Conservation (phyloP, 2,329 filamentous ascomycete species). For the Penicillium olsonii region DNA sequence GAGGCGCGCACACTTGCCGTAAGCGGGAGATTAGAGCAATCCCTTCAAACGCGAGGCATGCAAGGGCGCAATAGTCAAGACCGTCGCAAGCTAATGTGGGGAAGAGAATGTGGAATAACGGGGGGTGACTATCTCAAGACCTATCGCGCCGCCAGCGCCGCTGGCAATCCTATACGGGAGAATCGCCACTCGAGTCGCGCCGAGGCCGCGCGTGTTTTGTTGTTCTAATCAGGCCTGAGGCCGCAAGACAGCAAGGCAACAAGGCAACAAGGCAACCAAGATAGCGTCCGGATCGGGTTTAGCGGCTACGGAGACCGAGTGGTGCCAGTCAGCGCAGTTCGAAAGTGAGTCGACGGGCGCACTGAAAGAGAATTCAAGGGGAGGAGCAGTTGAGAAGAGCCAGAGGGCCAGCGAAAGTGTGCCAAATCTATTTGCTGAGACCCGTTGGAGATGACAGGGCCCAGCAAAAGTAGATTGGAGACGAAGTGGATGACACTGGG, state of each 20-base stretch:
- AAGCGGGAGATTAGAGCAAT: conserved; percentile 17
- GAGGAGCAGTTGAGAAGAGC: conserved; percentile 11
- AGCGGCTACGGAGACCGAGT: conserved; percentile 27
- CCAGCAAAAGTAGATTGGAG: conserved; percentile 18
- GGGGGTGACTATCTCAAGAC: background rate
- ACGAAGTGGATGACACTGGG: conserved; percentile 26
- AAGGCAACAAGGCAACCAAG: background rate
- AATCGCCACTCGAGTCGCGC: conserved; percentile 22
- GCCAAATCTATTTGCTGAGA: conserved; percentile 8
- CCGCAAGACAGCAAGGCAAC: conserved; percentile 5
- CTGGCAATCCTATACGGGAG: conserved; percentile 9
- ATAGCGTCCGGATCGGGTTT: conserved; percentile 17
- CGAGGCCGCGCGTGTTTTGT: conserved; percentile 27
- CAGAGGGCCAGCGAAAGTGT: conserved; percentile 2
- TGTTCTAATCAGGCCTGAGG: conserved; percentile 22
- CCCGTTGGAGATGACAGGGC: conserved; percentile 10
- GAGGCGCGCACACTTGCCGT: conserved; percentile 14
- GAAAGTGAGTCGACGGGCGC: conserved; percentile 22
- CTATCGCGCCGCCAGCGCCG: conserved; percentile 15
- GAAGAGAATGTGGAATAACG: background rate
- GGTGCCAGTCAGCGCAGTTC: conserved; percentile 24
- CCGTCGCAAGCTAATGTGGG: background rate
- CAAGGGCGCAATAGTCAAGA: conserved; percentile 7
- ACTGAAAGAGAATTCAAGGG: conserved; percentile 24
- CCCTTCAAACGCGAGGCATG: conserved; percentile 15